phyloP scores from a whole-genome alignment of 2,329 filamentous ascomycete genomes.

The Clonostachys solani region DNA sequence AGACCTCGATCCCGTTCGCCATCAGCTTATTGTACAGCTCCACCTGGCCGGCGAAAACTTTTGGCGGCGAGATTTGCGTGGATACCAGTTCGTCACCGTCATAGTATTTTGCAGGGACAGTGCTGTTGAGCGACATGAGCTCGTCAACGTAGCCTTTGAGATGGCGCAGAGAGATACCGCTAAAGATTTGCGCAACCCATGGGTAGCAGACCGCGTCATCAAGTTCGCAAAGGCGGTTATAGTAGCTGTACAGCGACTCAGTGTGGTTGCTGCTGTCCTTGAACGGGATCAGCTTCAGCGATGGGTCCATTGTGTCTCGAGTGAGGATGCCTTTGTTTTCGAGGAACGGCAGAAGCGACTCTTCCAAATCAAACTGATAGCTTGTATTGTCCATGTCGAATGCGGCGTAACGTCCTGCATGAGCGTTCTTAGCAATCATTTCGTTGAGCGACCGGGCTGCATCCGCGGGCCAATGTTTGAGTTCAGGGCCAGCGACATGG shows the following conservation, averaged over 20 bases:
- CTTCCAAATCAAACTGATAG: slow-evolving; percentile 34
- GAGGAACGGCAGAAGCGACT: slow-evolving; percentile 35
- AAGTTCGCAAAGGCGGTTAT: slow-evolving; percentile 34
- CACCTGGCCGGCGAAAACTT: slow-evolving; percentile 30
- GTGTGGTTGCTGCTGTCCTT: slow-evolving; percentile 27
- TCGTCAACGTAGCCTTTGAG: slow-evolving; percentile 41
- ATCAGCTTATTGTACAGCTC: slow-evolving; percentile 38
- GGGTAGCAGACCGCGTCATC: slow-evolving; percentile 36
- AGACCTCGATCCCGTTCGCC: slow-evolving; percentile 36
- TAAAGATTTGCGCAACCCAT: slow-evolving; percentile 34
- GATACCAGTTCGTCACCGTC: slow-evolving; percentile 21
- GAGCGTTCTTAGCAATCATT: slow-evolving; percentile 31
- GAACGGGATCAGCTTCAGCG: slow-evolving; percentile 34
- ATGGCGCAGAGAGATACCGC: slow-evolving; percentile 34
- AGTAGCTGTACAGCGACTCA: slow-evolving; percentile 40
- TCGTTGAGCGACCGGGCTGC: slow-evolving; percentile 25
- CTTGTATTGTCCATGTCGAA: slow-evolving; percentile 43
- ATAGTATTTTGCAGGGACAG: slow-evolving; percentile 28
- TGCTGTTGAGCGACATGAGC: slow-evolving; percentile 34
- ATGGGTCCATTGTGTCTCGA: slow-evolving; percentile 31
- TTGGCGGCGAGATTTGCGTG: slow-evolving; percentile 23
- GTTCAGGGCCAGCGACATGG: slow-evolving; percentile 1
- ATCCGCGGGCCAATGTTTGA: slow-evolving; percentile 26
- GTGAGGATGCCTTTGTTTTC: slow-evolving; percentile 34
- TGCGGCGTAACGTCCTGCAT: slow-evolving; percentile 29